Base-by-base conservation (phyloP, 2,329 filamentous ascomycete genomes). In the Phaeosphaeria sp. region DNA sequence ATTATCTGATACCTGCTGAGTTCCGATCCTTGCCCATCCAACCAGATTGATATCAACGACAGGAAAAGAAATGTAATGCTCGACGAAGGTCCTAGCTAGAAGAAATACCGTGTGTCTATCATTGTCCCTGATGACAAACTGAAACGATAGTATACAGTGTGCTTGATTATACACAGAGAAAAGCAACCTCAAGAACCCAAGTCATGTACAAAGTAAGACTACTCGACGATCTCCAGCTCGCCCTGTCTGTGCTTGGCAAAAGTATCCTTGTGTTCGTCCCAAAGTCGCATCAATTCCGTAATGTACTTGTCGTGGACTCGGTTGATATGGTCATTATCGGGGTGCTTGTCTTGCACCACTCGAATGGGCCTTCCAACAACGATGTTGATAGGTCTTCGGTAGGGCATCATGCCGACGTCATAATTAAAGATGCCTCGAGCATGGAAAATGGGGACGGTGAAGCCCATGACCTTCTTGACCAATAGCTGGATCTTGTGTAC, bases 371-470 rank as follows among this genome's bases (percentile, higher is more conserved):
- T 84, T 3, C 94, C 94, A 15, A 97, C 91, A 13, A 99, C 93
- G 48, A 97, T 87, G 72, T 98, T 95, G 58, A 99, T 82, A 11
- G 92, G 89, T 50, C 89, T 84, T 13, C 95, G 88, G 76, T 97
- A 98, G 0, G 95, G 95, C 91, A 98, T 93, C 69, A 98, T 81
- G 3, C 95, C 95, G 15, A 97, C 92, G 75, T 99, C 95, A 74
- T 99, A 98, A 77, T 99, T 99, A 80, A 98, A 97, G 42, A 98
- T 89, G 13, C 94, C 94, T 23, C 93, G 82, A 2, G 93, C 94
- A 75, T 97, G 93, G 69, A 97, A 90, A 25, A 96, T 85, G 0
- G 95, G 93, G 11, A 98, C 84, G 0, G 95, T 98, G 71, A 97
- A 99, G 51, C 96, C 96, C 82, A 96, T 88, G 6, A 90, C 82